Percentiles rank a stretch among this genome's conserved stretches.
Evolutionary conservation across 805 yeast genomes (phyloP).

Genomic region (Spathaspora passalidarum): DNA sequence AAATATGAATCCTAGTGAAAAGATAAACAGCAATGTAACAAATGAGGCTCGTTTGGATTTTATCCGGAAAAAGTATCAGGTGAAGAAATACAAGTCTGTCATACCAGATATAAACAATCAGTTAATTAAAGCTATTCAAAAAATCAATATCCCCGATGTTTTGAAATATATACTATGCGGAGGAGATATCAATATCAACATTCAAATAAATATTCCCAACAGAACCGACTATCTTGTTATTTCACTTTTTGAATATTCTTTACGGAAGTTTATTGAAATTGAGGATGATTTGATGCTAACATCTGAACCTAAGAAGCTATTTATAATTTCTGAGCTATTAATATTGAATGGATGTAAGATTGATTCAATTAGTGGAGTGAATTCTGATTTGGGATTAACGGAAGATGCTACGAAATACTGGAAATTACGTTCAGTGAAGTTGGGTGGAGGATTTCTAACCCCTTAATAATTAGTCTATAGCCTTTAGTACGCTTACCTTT

Average conservation of each 20-base stretch:
- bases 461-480: not conserved
- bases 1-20: conserved; percentile 11
- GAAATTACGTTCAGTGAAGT: conserved; percentile 27
- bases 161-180: conserved; percentile 44
- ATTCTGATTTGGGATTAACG: conserved; percentile 35
- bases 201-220: conserved; percentile 27
- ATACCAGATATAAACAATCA: conserved; percentile 25
- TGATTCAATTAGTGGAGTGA: conserved; percentile 27
- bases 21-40: conserved; percentile 32
- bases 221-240: conserved; percentile 19
- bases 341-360: conserved; percentile 54
- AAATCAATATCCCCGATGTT: conserved; percentile 45
- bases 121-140: conserved; percentile 51
- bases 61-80: conserved; percentile 63
- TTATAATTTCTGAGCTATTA: conserved; percentile 56
- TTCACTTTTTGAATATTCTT: conserved; percentile 46
- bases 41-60: conserved; percentile 53
- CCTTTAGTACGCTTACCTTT: not conserved
- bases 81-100: conserved; percentile 37
- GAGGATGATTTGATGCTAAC: conserved; percentile 10
- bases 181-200: conserved; percentile 43
- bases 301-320: conserved; percentile 16
- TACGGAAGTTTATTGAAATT: conserved; percentile 41
- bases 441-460: conserved; percentile 8
- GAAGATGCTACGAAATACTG: conserved; percentile 53